Conservation (phyloP, 2,329 filamentous ascomycete species). For the Neoscytalidium dimidiatum region DNA sequence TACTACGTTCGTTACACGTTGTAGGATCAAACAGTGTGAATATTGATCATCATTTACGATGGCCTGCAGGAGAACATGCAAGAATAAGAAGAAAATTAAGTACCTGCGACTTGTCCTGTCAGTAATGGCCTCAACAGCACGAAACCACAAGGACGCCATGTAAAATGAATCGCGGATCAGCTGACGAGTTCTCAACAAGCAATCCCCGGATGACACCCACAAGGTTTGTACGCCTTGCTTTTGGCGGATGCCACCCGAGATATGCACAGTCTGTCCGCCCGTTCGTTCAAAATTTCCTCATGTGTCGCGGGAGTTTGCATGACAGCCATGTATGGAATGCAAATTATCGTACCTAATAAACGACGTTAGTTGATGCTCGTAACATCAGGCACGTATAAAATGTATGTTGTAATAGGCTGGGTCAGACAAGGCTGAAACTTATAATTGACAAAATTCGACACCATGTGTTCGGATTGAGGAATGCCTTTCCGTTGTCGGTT, state of each 20-base stretch:
- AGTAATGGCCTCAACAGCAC: constrained; percentile 3
- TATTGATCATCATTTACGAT: constrained; percentile 65
- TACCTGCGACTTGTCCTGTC: constrained; percentile 20
- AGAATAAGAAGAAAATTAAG: constrained; percentile 24
- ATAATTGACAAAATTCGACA: constrained; percentile 62
- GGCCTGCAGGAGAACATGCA: constrained; percentile 37
- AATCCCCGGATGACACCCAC: constrained; percentile 56
- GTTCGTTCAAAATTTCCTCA: constrained; percentile 70
- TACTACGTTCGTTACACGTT: constrained; percentile 49
- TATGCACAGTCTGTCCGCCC: constrained; percentile 66
- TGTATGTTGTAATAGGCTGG: constrained; percentile 23
- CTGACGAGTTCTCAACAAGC: constrained; percentile 71
- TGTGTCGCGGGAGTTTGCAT: constrained; percentile 33
- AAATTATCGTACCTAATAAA: constrained; percentile 18
- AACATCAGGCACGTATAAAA: neutral
- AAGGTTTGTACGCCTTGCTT: constrained; percentile 66
- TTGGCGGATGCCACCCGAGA: constrained; percentile 52
- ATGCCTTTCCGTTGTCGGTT: constrained; percentile 66
- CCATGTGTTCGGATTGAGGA: constrained; percentile 66
- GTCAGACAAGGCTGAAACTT: constrained; percentile 74
- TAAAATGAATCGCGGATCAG: constrained; percentile 48
- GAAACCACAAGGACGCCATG: neutral
- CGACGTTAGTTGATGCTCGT: constrained; percentile 5
- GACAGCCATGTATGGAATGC: neutral
- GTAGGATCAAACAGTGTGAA: constrained; percentile 70